phyloP scores from a whole-genome alignment of 75 land plant genomes.

The Pinus taeda region DNA sequence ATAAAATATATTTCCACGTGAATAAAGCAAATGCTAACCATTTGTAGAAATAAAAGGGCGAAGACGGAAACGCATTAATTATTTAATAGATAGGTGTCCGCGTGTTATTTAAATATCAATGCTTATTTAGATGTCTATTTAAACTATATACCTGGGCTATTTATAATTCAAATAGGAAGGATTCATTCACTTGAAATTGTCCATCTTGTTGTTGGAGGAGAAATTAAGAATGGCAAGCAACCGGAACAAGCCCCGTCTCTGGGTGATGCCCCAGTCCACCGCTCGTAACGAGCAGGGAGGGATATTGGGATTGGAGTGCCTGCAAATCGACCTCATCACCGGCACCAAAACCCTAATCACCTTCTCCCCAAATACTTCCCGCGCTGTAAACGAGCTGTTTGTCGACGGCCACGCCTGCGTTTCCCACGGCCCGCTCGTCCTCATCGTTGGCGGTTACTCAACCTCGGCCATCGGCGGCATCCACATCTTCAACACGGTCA shows the following conservation, averaged over 20 bases:
- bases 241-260: background rate
- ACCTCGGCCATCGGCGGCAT: background rate
- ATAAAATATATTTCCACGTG: no score
- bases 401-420: slow-evolving; percentile 1
- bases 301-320: background rate
- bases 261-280: background rate
- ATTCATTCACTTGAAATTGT: no score
- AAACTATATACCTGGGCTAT: no score
- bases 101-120: no score
- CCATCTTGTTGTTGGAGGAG: no score
- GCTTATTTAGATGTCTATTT: no score
- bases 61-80: no score
- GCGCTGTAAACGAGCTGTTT: background rate
- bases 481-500: background rate
- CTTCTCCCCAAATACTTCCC: background rate
- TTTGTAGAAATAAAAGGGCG: no score
- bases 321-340: background rate
- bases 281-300: background rate
- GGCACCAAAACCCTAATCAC: background rate
- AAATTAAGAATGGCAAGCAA: background rate
- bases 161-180: no score
- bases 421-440: background rate
- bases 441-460: background rate
- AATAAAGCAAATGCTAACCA: no score
- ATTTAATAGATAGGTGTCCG: no score